phyloP scores from a whole-genome alignment of 1,139 yeast species.

The Protomyces inundatus region DNA sequence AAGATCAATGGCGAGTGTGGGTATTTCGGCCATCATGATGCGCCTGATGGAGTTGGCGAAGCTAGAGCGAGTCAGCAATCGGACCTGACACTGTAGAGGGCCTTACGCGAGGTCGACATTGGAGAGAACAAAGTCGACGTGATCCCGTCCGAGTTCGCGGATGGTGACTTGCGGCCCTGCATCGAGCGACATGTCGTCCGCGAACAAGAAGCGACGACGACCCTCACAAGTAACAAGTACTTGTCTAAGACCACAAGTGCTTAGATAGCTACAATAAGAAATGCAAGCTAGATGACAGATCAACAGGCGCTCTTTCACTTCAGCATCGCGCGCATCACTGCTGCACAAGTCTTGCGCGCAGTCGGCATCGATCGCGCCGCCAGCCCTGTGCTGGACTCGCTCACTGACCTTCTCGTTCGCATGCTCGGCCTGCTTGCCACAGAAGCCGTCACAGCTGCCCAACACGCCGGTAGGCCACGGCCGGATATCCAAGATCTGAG shows the following conservation, averaged over 20 bases:
- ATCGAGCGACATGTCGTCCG: conserved; percentile 33
- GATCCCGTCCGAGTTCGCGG: conserved; percentile 76
- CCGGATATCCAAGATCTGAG: conserved; percentile 46
- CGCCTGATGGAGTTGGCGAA: conserved; percentile 89
- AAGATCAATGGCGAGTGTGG: conserved; percentile 71
- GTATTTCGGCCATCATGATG: conserved; percentile 74
- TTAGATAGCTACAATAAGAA: neutral
- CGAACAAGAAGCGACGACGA: too few species aligned
- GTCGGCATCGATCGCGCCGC: conserved; percentile 68
- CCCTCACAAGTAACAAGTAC: neutral
- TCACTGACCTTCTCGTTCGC: conserved; percentile 59
- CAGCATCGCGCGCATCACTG: conserved; percentile 26
- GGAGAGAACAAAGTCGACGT: conserved; percentile 81
- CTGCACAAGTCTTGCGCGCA: conserved; percentile 54
- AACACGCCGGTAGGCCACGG: conserved; percentile 43
- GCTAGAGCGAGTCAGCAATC: conserved; percentile 30
- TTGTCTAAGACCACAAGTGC: neutral
- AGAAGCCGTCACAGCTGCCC: conserved; percentile 42
- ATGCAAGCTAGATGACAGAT: conserved; percentile 7
- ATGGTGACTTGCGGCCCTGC: conserved; percentile 77
- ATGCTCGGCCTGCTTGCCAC: conserved; percentile 47
- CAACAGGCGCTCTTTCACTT: conserved; percentile 25
- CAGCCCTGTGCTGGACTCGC: conserved; percentile 55
- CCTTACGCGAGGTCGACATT: conserved; percentile 72
- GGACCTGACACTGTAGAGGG: neutral